Evolutionary conservation across 139 green algal species (phyloP), one percentile per base, ranked within the genome.

Genomic region (Auxenochlorella pyrenoidosa): DNA sequence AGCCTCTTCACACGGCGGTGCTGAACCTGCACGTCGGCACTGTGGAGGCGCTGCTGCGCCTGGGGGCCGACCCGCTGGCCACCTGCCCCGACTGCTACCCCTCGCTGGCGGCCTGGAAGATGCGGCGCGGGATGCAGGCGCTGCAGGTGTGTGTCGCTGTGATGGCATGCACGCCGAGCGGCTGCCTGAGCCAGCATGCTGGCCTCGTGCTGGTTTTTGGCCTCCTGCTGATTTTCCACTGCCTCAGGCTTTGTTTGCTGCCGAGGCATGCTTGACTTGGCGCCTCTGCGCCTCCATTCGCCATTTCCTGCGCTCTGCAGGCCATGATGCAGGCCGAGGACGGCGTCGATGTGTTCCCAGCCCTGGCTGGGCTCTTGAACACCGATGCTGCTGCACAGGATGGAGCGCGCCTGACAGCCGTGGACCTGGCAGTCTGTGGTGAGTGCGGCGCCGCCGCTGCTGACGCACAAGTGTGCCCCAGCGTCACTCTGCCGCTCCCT

Each of bases 31-130:
- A 66, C 32, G 26, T 21, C 12, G 47, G 3, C 10, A 51, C 34
- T 1, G 82, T 90, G 28, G 40, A 18, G 1, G 38, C 28, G 71
- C 51, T 90, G 79, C 82, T 90, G 40, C 28, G 21, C 32, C 32
- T 32, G 22, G 87, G 87, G 1, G 87, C 87, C 16, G 70, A 87
- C 54, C 70, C 80, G 12, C 58, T 73, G 54, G 68, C 44, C 5
- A 36, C 26, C 24, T 75, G 54, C 79, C 82, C 71, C 3, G 72
- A 90, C 87, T 70, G 65, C 51, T 90, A 85, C 63, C 87, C 87
- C 40, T 75, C 32, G 12, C 88, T 65, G 28, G 41, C 38, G 0
- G 5, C 10, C 3, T 90, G 87, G 87, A 66, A 70, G 82, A 40
- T 72, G 36, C 51, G 28, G 40, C 58, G 59, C 2, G 58, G 58